Evolutionary conservation across 768 basidiomycete species (phyloP), one percentile per base, ranked within the genome.

Genomic region (Pleurotus eryngii): DNA sequence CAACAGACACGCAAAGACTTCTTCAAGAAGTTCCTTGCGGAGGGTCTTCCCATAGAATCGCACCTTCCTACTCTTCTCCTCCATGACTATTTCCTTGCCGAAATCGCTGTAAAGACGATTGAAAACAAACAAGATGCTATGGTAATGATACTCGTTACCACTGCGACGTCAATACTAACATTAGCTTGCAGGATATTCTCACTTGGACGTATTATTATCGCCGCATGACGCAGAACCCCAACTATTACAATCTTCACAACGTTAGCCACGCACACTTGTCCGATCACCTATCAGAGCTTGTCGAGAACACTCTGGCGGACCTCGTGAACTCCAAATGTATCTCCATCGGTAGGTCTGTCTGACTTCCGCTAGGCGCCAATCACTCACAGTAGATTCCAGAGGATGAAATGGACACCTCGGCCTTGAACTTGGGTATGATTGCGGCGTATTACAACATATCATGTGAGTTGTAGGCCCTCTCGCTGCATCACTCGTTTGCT

Each of bases 161-260:
- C 24, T 8, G 14, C 37, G 4, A 24, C 1, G 12, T 3, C n/a
- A 53, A 15, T 26, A 42, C 38, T 56, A 54, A 57, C 2, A 6
- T 17, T 55, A 0, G 43, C 47, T 4, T 35, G 14, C 61, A 92
- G 86, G 96, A 99, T 72, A 97, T 97, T 68, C 76, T 97, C 65
- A 99, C 97, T 0, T 99, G 97, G 97, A 95, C 95, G 9, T 97
- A 90, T 78, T 93, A 98, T 79, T 98, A 98, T 72, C 85, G 96
- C 46, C 85, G 97, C 12, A 91, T 98, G 87, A 95, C 94, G 0
- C 94, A 98, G 68, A 99, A 98, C 60, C 95, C 96, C 0, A 94
- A 95, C 65, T 95, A 92, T 70, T 95, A 95, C 75, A 93, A 94
- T 61, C 76, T 95, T 14, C 90, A 95, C 77, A 95, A 94, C 58